Base-by-base conservation (phyloP, 768 basidiomycete genomes). In the Tylopilus subfusipes region DNA sequence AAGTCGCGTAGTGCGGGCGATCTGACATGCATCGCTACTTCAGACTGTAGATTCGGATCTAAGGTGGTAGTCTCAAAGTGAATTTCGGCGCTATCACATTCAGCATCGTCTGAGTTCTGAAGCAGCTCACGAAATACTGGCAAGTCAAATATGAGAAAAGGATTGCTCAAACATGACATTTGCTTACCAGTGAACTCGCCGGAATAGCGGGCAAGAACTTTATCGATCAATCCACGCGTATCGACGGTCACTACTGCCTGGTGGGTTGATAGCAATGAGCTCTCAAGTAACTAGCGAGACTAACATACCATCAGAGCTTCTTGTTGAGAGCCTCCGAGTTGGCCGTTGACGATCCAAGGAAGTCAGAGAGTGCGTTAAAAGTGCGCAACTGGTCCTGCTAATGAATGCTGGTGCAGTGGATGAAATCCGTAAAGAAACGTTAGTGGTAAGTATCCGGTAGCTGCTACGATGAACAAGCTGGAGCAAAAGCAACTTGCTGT, bases 41-140 rank as follows among this genome's bases (percentile, higher is more conserved):
- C n/a, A 12, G 40, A n/a, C n/a, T n/a, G n/a, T n/a, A n/a, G 22
- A 16, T 29, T 29, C 12, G 14, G 36, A 12, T 18, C 7, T 29
- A 24, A 29, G 25, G 27, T 4, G n/a, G 8, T 18, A 7, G 30
- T 33, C 29, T 48, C 38, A 9, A 53, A 53, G 21, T 8, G 52
- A 25, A 53, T 53, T 33, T 53, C 52, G 18, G 18, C 52, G 11
- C 8, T 5, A 22, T 40, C 33, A 16, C 33, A 44, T 29, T 9
- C 31, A 29, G 51, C 51, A 36, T 52, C 51, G 3, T 52, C 51
- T 2, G 51, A 44, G 24, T 52, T 45, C 19, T 52, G 51, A 44
- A 52, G 51, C 9, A 52, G n/a, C 38, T 53, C 52, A 2, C 52
- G 44, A 21, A 53, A 46, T 24, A 53, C 52, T 53, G 18, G 2